Evolutionary conservation across 1,139 yeast species (phyloP).

Genomic region (Pichia sp.): DNA sequence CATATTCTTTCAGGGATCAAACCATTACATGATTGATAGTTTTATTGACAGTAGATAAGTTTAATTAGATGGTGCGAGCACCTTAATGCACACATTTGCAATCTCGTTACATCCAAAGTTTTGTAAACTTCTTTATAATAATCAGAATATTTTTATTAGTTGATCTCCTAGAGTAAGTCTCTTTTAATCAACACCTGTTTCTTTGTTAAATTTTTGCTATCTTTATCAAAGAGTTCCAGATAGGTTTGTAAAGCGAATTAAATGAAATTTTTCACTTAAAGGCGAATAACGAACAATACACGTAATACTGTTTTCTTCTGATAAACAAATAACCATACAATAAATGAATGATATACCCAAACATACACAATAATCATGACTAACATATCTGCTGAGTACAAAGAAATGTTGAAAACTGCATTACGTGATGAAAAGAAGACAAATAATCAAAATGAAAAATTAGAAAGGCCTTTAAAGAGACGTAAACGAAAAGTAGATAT

Average conservation of each 20-base stretch:
- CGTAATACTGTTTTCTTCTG: neutral
- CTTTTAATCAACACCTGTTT: too few relatives aligned
- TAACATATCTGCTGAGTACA: constrained; percentile 7
- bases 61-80: too few relatives aligned
- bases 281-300: neutral
- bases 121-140: neutral
- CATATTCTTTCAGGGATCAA: too few relatives aligned
- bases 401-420: constrained; percentile 13
- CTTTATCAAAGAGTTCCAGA: too few relatives aligned
- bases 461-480: constrained; percentile 6
- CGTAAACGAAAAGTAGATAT: neutral
- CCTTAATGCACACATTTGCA: too few relatives aligned
- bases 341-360: neutral
- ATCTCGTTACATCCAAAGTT: too few relatives aligned
- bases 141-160: too few relatives aligned
- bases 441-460: neutral
- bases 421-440: constrained; percentile 7
- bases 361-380: neutral
- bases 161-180: too few relatives aligned
- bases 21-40: too few relatives aligned
- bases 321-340: neutral
- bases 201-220: neutral
- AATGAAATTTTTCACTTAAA: neutral
- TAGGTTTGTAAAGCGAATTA: neutral
- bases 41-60: too few relatives aligned